A percentile compares a stretch with the other conserved stretches of the same genome.
Evolutionary conservation across 805 yeast species (phyloP).

Genomic region (Ogataea siamensis): DNA sequence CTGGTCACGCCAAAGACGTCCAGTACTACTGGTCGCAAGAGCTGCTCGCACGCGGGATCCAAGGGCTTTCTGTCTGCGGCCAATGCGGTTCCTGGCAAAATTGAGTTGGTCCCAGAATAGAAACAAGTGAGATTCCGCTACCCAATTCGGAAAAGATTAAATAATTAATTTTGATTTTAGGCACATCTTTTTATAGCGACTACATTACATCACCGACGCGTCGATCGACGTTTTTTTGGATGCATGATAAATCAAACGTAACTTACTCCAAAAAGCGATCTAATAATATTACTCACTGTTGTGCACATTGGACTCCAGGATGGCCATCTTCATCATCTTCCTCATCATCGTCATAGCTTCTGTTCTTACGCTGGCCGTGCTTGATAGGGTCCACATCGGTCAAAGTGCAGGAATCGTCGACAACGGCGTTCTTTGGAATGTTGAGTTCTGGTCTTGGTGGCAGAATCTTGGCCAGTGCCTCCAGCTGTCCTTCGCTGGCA

Average conservation of each 20-base stretch:
- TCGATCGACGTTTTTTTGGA: slow-evolving; percentile 5
- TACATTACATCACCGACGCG: slow-evolving; percentile 7
- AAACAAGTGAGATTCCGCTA: background rate
- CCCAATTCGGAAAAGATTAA: slow-evolving; percentile 6
- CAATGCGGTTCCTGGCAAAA: background rate
- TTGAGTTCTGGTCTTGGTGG: slow-evolving; percentile 67
- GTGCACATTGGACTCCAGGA: slow-evolving; percentile 89
- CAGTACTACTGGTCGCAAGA: too few relatives aligned
- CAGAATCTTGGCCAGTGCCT: slow-evolving; percentile 68
- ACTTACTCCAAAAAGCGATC: slow-evolving; percentile 5
- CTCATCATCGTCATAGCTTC: slow-evolving; percentile 47
- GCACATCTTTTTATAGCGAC: slow-evolving; percentile 1
- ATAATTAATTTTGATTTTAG: background rate
- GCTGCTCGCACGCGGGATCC: too few relatives aligned
- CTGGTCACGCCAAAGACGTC: too few relatives aligned
- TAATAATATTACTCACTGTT: slow-evolving; percentile 54
- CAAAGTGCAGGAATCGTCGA: slow-evolving; percentile 58
- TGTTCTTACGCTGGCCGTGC: slow-evolving; percentile 31
- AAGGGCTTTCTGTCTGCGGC: too few relatives aligned
- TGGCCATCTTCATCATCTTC: slow-evolving; percentile 54
- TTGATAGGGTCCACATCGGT: slow-evolving; percentile 30
- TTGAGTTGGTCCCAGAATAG: background rate
- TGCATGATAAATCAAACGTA: background rate
- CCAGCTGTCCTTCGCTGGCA: slow-evolving; percentile 70
- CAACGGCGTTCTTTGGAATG: slow-evolving; percentile 69